Base-by-base conservation (phyloP, 2,329 filamentous ascomycete species). In the Xylogone sp. region DNA sequence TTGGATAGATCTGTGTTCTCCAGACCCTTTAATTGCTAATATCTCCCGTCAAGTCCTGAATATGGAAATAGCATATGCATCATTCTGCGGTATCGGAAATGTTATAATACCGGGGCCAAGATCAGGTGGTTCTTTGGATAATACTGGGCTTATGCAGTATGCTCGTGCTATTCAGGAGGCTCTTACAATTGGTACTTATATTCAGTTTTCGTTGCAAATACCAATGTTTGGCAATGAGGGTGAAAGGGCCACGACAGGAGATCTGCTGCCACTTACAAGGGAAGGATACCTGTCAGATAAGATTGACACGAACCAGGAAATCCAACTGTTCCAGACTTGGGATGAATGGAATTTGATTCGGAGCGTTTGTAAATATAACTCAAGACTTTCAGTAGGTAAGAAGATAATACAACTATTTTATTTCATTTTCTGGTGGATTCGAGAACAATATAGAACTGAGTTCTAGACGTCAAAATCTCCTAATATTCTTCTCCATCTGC, bases 331-430 rank as follows among this genome's bases (percentile, higher is more conserved):
- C 68, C 85, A 85, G 49, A 79, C 86, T 2, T 99, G 95, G 95
- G 92, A 97, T 69, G 86, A 88, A 1, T 99, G 94, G 94, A 87
- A 99, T 67, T 78, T 86, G 20, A 87, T 99, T 62, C 82, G 94
- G 49, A 86, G 85, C 49, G 76, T 90, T 52, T 97, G 91, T 79
- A 87, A 86, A 71, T 97, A 99, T 71, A 87, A 86, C 69, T 72
- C 79, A 51, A 83, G 90, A 67, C 77, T 99, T 34, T 87, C 84
- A 63, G 83, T 97, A 69, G 89, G 93, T 96, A 86, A 75, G 90
- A 68, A 56, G 62, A 51, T 55, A 62, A 65, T 65, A 57, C 53
- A 61, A 56, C 45, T 43, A 53, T 56, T 56, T 48, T 50, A 56
- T 54, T 58, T 52, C 47, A 51, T 48, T 45, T 49, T 49, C 51